Percentiles rank a stretch among this genome's conserved stretches.
phyloP scores from a whole-genome alignment of 306 rosid genomes.

The Quercus agrifolia region DNA sequence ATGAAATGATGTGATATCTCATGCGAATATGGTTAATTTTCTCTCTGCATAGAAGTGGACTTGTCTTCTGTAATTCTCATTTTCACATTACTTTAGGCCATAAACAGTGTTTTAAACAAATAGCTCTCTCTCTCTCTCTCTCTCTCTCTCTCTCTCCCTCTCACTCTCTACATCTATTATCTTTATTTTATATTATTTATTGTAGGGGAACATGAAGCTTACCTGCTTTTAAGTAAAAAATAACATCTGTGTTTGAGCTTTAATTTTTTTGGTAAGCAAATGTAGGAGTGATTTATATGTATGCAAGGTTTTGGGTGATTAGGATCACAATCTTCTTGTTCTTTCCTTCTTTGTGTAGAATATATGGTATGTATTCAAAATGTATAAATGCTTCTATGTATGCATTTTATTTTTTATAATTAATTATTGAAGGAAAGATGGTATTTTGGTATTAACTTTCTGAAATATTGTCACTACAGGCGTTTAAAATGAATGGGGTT shows the following conservation, averaged over 20 bases:
- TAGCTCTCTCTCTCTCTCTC: not conserved
- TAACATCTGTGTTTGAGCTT: conserved; percentile 2
- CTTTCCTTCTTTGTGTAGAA: not conserved
- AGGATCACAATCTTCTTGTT: not conserved
- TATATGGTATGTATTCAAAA: not conserved
- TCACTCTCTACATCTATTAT: not conserved
- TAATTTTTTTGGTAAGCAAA: not conserved
- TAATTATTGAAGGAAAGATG: not conserved
- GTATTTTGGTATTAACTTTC: conserved; percentile 13
- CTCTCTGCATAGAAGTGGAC: not conserved
- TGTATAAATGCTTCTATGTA: not conserved
- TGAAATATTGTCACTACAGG: conserved; percentile 29
- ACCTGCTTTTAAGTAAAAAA: not conserved
- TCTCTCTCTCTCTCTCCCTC: not conserved
- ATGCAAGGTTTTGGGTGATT: conserved; percentile 4
- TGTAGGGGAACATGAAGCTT: not conserved
- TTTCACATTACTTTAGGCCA: not conserved
- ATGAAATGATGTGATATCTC: conserved; percentile 38
- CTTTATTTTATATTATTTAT: too few relatives aligned
- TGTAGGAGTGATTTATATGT: not conserved
- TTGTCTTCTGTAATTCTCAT: not conserved
- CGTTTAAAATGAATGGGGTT: conserved; percentile 52
- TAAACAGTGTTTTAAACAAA: not conserved
- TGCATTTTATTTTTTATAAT: not conserved
- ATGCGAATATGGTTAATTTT: conserved; percentile 16